Evolutionary conservation across 1,139 yeast genomes (phyloP), one percentile per base, ranked within the genome.

Genomic region (Saccharomyces hybrid): DNA sequence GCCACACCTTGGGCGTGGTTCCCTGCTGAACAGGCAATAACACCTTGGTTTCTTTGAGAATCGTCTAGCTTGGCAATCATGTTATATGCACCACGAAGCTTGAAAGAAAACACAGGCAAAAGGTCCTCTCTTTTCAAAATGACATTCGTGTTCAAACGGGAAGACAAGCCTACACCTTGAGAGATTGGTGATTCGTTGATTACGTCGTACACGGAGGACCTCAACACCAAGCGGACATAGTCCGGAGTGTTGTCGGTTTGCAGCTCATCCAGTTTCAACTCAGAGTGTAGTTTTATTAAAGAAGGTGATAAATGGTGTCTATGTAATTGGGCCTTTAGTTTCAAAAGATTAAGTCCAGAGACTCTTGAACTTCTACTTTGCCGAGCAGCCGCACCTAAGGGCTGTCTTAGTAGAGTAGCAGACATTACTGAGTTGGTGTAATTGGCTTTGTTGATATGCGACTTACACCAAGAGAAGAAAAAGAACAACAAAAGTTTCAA

Each of bases 1-100:
- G 99, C 99, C 7, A 95, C 98, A 59, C 99, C 99, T 70, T 95
- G 99, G 2, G 99, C 99, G 65, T 93, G 99, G 70, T 93, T 93
- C 42, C 99, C 99, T 1, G 99, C 99, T 23, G 97, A 89, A 65
- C 98, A 93, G 0, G 99, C 97, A 69, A 95, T 86, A 53, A 93
- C 97, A 60, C 99, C 99, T 57, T 85, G 81, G 61, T 87, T 73
- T 52, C 87, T 84, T 46, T 83, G 78, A 48, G 82, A 79, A 28
- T 81, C 76, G 50, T 88, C 83, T 55, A 93, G 73, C 64, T 91
- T 88, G 44, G 98, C 95, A 65, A 93, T 86, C 96, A 89, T 90
- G 70, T 93, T 93, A 72, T 91, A 89, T 26, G 99, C 99, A 56
- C 99, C 99, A 69, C 99, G 84, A 58, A 93, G 78, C 73, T 93